Percentiles rank a stretch among this genome's conserved stretches.
Conservation (phyloP, 495 filamentous ascomycete genomes). For the Pyronema domesticum region DNA sequence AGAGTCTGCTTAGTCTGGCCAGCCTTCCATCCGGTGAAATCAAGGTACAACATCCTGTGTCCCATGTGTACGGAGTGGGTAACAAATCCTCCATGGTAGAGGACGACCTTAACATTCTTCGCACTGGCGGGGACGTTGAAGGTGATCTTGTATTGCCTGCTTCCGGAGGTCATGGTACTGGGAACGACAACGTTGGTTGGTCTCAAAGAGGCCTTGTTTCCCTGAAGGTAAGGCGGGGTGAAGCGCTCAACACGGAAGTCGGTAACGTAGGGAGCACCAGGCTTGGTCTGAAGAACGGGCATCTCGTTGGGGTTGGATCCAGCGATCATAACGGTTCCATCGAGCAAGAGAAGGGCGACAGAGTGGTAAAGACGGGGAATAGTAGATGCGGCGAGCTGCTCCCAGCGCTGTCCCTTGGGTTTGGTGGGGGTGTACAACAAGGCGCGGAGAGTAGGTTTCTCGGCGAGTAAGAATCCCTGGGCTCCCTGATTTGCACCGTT, state of each 20-base stretch:
- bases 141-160: constrained; percentile 30
- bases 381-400: constrained; percentile 29
- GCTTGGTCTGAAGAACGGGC: constrained; percentile 31
- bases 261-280: constrained; percentile 27
- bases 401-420: constrained; percentile 36
- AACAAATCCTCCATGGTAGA: constrained; percentile 45
- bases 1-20: constrained; percentile 31
- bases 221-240: constrained; percentile 42
- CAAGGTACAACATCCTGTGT: constrained; percentile 41
- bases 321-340: constrained; percentile 40
- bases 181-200: constrained; percentile 31
- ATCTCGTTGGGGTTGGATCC: constrained; percentile 42
- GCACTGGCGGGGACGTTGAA: constrained; percentile 31
- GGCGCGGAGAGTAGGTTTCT: constrained; percentile 35
- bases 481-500: constrained; percentile 40
- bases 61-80: constrained; percentile 48
- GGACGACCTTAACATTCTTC: constrained; percentile 30
- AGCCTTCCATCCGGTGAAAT: constrained; percentile 31
- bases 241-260: constrained; percentile 46
- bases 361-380: constrained; percentile 44
- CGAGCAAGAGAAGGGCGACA: constrained; percentile 38
- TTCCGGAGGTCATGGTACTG: constrained; percentile 27
- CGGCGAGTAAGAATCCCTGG: constrained; percentile 41
- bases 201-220: constrained; percentile 31
- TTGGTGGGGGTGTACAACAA: constrained; percentile 40